Evolutionary conservation across 805 yeast species (phyloP).

Genomic region (Candida caryicola): DNA sequence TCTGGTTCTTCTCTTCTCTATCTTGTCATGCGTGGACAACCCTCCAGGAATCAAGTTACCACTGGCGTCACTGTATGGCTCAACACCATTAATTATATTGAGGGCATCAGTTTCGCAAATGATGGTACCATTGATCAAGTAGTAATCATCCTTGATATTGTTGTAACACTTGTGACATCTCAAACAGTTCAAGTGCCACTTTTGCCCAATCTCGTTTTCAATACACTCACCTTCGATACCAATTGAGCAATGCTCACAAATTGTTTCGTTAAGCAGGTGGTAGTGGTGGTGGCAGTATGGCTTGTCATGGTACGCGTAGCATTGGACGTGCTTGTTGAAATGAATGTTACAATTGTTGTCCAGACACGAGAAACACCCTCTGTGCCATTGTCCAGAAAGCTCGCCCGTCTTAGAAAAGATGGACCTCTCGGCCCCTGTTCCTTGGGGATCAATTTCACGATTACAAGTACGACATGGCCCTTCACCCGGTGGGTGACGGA

Average conservation of each 20-base stretch:
- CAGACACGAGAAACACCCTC: constrained; percentile 76
- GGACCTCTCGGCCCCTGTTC: constrained; percentile 47
- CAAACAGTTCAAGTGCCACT: constrained; percentile 77
- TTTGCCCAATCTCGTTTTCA: constrained; percentile 65
- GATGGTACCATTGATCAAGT: constrained; percentile 47
- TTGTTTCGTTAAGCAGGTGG: constrained; percentile 71
- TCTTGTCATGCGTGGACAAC: constrained; percentile 28
- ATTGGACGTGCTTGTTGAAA: constrained; percentile 59
- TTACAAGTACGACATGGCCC: constrained; percentile 83
- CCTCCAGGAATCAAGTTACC: constrained; percentile 22
- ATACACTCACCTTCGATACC: constrained; percentile 93
- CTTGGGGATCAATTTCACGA: constrained; percentile 42
- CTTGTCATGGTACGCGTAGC: constrained; percentile 73
- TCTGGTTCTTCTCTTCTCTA: constrained; percentile 45
- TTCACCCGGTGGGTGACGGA: constrained; percentile 49
- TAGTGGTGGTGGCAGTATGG: constrained; percentile 82
- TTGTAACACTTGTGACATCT: constrained; percentile 60
- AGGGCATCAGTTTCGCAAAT: constrained; percentile 51
- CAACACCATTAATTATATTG: constrained; percentile 24
- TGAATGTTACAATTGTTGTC: constrained; percentile 48
- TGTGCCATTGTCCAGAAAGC: constrained; percentile 91
- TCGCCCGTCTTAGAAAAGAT: constrained; percentile 86
- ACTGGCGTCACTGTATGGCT: constrained; percentile 17
- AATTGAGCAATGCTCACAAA: constrained; percentile 64
- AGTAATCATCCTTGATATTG: constrained; percentile 52